Evolutionary conservation across 2,329 filamentous ascomycete genomes (phyloP).

Genomic region (Phaeomoniella chlamydospora): DNA sequence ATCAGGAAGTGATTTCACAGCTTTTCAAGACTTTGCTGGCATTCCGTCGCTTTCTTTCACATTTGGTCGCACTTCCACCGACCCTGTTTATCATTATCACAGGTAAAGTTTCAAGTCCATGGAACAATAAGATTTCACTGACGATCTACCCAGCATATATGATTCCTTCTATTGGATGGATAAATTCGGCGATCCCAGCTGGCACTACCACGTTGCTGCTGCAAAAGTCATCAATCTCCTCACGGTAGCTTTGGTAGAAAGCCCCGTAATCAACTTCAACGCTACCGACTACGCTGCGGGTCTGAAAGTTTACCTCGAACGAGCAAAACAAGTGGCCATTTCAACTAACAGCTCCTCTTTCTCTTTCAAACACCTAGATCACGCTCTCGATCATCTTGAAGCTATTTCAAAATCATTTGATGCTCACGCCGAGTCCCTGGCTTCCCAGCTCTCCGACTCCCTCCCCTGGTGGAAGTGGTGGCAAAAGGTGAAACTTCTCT

Average conservation of each 20-base stretch:
- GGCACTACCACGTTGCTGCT: slow-evolving; percentile 46
- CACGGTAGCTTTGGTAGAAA: slow-evolving; percentile 46
- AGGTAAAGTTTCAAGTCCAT: slow-evolving; percentile 8
- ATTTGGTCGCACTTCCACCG: slow-evolving; percentile 31
- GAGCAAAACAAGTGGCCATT: slow-evolving; percentile 11
- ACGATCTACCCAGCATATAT: slow-evolving; percentile 48
- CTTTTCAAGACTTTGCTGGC: slow-evolving; percentile 59
- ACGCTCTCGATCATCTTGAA: slow-evolving; percentile 32
- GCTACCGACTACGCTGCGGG: slow-evolving; percentile 50
- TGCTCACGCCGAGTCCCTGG: slow-evolving; percentile 29
- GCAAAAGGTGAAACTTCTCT: slow-evolving; percentile 49
- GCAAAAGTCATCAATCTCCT: slow-evolving; percentile 51
- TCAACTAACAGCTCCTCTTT: slow-evolving; percentile 5
- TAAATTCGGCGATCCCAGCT: slow-evolving; percentile 53
- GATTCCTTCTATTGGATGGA: slow-evolving; percentile 79
- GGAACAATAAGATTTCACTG: slow-evolving; percentile 11
- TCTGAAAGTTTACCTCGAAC: slow-evolving; percentile 29
- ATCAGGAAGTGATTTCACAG: slow-evolving; percentile 60
- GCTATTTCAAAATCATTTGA: slow-evolving; percentile 37
- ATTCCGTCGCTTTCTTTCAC: slow-evolving; percentile 51
- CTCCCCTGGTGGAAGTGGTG: slow-evolving; percentile 71
- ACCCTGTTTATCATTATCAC: slow-evolving; percentile 59
- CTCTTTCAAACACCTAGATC: slow-evolving; percentile 23
- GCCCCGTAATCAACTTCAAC: slow-evolving; percentile 47
- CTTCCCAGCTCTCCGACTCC: slow-evolving; percentile 32